A percentile compares a stretch with the other conserved stretches of the same genome.
These are phyloP conservation scores for Pleurozium schreberi DNA, from an alignment of 225 moss, liverwort and hornwort species.

Conservation along the genomic window DNA sequence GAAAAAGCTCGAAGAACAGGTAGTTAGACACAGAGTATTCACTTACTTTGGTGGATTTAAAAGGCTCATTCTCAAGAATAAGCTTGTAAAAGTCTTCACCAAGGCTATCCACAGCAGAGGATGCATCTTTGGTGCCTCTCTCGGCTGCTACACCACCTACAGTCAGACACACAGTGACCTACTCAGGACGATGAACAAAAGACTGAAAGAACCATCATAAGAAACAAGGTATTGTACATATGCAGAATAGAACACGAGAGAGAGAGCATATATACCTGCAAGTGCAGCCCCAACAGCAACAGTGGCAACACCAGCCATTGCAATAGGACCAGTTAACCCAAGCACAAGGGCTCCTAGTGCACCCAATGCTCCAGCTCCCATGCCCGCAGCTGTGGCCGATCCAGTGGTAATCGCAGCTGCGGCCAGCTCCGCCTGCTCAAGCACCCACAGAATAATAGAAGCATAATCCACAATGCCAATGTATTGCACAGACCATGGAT, in stretches of 20 bases:
- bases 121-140: constrained; percentile 67
- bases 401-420: constrained; percentile 55
- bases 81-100: constrained; percentile 96
- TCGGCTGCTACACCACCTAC: constrained; percentile 74
- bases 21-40: background rate
- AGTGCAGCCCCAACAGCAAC: constrained; percentile 59
- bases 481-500: constrained; percentile 40
- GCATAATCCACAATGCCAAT: constrained; percentile 59
- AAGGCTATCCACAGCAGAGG: constrained; percentile 74
- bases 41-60: constrained; percentile 81
- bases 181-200: background rate
- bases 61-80: constrained; percentile 87
- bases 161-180: background rate
- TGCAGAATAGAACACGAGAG: background rate
- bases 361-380: constrained; percentile 60
- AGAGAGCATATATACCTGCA: constrained; percentile 17
- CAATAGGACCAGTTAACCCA: constrained; percentile 52
- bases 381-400: constrained; percentile 45
- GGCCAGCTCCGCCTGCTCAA: constrained; percentile 65
- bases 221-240: background rate
- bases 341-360: constrained; percentile 63
- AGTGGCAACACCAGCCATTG: constrained; percentile 54
- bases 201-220: background rate
- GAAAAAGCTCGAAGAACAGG: background rate
- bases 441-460: constrained; percentile 53